These are phyloP conservation scores for Dictyostelium capitatum DNA, from an alignment of 78 protist genomes.

Conservation along the genomic window DNA sequence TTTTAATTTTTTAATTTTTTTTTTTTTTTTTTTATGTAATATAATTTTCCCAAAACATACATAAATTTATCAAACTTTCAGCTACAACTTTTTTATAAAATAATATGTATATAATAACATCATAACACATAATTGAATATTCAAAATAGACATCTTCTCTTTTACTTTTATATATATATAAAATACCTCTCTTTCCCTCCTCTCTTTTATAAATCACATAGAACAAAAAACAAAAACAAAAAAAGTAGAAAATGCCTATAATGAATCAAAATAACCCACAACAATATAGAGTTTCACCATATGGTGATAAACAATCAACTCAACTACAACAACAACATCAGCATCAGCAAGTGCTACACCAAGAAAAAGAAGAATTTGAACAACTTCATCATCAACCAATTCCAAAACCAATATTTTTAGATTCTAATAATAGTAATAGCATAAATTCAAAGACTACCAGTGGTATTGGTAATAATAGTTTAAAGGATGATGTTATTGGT, in stretches of 20 bases:
- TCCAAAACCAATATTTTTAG: neutral
- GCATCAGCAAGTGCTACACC: neutral
- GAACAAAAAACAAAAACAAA: neutral
- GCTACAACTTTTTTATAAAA: too few relatives aligned
- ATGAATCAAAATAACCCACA: constrained; percentile 6
- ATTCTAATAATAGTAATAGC: neutral
- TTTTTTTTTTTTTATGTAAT: too few relatives aligned
- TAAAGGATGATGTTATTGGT: neutral
- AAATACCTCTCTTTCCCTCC: too few relatives aligned
- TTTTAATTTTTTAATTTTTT: too few relatives aligned
- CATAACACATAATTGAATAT: too few relatives aligned
- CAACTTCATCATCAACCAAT: neutral
- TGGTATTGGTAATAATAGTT: neutral
- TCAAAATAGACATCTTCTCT: too few relatives aligned
- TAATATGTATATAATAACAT: too few relatives aligned
- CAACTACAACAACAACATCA: neutral
- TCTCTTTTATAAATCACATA: too few relatives aligned
- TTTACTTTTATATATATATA: too few relatives aligned
- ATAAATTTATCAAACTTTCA: too few relatives aligned
- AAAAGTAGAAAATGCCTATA: constrained; percentile 6
- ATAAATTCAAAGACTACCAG: neutral
- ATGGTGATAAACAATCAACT: neutral
- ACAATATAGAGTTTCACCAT: neutral
- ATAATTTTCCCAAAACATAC: too few relatives aligned
- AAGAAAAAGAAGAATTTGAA: neutral